These are phyloP conservation scores for Ustilago xerochloae DNA, from an alignment of 1,284 basidiomycete species.

Conservation along the genomic window DNA sequence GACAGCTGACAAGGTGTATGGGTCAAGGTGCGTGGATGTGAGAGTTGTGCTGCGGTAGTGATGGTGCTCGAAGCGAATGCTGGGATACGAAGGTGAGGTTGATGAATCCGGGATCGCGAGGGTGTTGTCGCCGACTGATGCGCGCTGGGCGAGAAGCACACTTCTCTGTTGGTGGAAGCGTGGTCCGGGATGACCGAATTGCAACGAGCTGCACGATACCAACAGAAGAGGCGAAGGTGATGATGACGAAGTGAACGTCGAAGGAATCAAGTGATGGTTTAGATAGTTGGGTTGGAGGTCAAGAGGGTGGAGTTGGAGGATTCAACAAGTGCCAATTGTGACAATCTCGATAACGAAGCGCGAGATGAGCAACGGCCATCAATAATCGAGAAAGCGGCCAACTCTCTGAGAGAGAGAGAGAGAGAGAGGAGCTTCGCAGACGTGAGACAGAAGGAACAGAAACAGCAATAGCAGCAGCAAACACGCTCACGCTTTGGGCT, in stretches of 20 bases:
- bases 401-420: background rate
- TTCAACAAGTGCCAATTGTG: conserved; percentile 2
- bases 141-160: too few species aligned
- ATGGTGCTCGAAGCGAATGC: too few species aligned
- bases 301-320: conserved; percentile 5
- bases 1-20: too few species aligned
- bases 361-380: conserved; percentile 6
- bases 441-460: background rate
- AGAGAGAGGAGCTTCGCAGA: conserved; percentile 4
- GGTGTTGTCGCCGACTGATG: too few species aligned
- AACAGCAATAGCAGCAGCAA: conserved; percentile 6
- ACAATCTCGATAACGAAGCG: conserved; percentile 22
- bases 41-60: too few species aligned
- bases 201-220: too few species aligned
- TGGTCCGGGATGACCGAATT: too few species aligned
- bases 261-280: background rate
- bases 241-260: background rate
- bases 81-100: too few species aligned
- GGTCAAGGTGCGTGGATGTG: too few species aligned
- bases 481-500: background rate
- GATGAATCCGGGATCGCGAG: too few species aligned
- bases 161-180: too few species aligned
- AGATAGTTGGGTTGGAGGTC: background rate
- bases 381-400: background rate
- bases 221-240: too few species aligned